phyloP scores from a whole-genome alignment of 2,329 filamentous ascomycete genomes.

The Phaeosphaeria sp. region DNA sequence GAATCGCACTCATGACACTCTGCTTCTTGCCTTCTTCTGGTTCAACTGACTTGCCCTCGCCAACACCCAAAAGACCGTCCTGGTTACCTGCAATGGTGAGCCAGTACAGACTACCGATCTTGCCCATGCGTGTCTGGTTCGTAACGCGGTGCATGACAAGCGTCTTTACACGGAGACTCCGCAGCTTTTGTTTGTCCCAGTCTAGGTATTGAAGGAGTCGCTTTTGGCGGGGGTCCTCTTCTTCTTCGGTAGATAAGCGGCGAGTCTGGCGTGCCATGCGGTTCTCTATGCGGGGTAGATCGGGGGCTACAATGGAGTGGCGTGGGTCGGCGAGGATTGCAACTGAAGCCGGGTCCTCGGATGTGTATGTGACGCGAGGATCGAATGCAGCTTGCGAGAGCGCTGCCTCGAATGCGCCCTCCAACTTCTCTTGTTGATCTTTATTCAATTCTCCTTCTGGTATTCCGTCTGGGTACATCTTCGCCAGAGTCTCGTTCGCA shows the following conservation, averaged over 20 bases:
- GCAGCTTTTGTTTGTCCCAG: slow-evolving; percentile 56
- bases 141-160: slow-evolving; percentile 76
- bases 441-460: slow-evolving; percentile 35
- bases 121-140: slow-evolving; percentile 97
- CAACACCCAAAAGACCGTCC: slow-evolving; percentile 84
- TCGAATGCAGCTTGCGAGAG: slow-evolving; percentile 46
- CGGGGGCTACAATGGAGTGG: slow-evolving; percentile 55
- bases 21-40: slow-evolving; percentile 70
- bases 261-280: slow-evolving; percentile 44
- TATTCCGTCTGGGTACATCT: slow-evolving; percentile 44
- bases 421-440: slow-evolving; percentile 21
- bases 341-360: slow-evolving; percentile 56
- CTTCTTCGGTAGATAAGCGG: slow-evolving; percentile 42
- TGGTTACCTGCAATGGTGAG: slow-evolving; percentile 86
- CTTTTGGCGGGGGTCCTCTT: slow-evolving; percentile 56
- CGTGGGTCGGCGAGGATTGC: slow-evolving; percentile 58
- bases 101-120: slow-evolving; percentile 78
- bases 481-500: slow-evolving; percentile 44
- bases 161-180: slow-evolving; percentile 68
- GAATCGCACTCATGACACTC: slow-evolving; percentile 80
- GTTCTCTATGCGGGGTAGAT: slow-evolving; percentile 56
- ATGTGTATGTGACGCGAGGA: slow-evolving; percentile 54
- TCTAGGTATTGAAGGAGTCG: slow-evolving; percentile 65
- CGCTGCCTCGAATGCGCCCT: slow-evolving; percentile 40
- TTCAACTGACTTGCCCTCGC: slow-evolving; percentile 88